Evolutionary conservation across 106 monocot genomes (phyloP).

Genomic region (Phalaenopsis aphrodite): DNA sequence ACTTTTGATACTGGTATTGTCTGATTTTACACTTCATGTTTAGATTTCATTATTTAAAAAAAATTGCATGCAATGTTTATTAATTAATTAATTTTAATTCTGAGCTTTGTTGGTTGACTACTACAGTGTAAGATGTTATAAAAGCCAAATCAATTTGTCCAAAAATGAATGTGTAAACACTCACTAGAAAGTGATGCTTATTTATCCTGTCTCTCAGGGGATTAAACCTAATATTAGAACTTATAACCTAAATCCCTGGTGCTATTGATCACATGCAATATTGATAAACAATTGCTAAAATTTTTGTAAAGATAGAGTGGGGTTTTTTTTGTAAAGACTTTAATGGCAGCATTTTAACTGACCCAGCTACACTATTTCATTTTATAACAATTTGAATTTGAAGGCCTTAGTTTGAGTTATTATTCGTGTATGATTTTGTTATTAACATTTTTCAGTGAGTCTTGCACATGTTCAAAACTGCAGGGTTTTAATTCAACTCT

Average conservation of each 20-base stretch:
- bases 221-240: too few species aligned
- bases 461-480: background rate
- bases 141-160: background rate
- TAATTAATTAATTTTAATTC: background rate
- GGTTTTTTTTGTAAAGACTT: too few species aligned
- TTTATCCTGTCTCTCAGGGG: too few species aligned
- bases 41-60: background rate
- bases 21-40: background rate
- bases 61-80: background rate
- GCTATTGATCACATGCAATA: background rate
- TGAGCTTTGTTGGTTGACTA: background rate
- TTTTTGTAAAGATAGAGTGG: too few species aligned
- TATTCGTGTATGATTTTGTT: background rate
- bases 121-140: background rate
- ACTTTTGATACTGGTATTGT: constrained; percentile 78
- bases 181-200: too few species aligned
- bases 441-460: background rate
- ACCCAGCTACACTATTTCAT: too few species aligned
- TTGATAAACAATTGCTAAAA: background rate
- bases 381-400: background rate
- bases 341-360: too few species aligned
- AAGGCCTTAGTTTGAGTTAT: background rate
- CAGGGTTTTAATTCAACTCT: constrained; percentile 97
- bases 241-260: background rate
- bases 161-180: too few species aligned